Evolutionary conservation across 768 basidiomycete genomes (phyloP), one percentile per base, ranked within the genome.

Genomic region (Fomitopsis serialis): DNA sequence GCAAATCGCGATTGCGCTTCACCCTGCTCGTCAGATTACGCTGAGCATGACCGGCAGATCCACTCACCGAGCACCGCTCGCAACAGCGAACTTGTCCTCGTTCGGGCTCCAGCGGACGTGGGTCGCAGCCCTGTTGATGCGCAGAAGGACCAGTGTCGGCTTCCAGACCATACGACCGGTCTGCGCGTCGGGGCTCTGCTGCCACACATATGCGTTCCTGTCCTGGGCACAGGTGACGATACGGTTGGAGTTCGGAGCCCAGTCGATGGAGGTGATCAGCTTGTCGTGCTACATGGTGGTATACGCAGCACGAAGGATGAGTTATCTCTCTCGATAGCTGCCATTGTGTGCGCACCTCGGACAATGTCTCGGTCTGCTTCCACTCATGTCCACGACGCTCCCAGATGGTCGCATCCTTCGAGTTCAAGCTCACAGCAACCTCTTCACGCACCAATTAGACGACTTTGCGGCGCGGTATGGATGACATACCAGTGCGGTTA

Each of bases 181-280:
- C 54, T 78, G 74, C 1, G 84, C 76, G 61, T 94, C 89, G 25
- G 80, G 75, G 9, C 80, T 81, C 66, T 89, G 85, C 51, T 92
- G 87, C 97, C 97, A 99, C 29, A 99, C 97, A 65, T 99, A 99
- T 35, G 97, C 96, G 67, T 99, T 99, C 50, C 97, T 78, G 67
- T 99, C 97, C 68, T 99, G 96, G n/a, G 95, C 96, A 61, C 93
- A 92, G 12, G 97, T 98, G 23, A 99, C 96, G 72, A 99, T 96
- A 43, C 92, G 88, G 72, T 98, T 98, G 45, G 97, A 93, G 60
- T 82, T 81, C 17, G 95, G 94, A 12, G 95, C 97, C 97, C 97
- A 99, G 68, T 98, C 95, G 68, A 99, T 97, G 52, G 93, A 94
- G 2, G 96, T 98, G 72, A 99, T 89, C 54, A 86, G 73, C 72